phyloP scores from a whole-genome alignment of 768 basidiomycete genomes.

The Russula foetens region DNA sequence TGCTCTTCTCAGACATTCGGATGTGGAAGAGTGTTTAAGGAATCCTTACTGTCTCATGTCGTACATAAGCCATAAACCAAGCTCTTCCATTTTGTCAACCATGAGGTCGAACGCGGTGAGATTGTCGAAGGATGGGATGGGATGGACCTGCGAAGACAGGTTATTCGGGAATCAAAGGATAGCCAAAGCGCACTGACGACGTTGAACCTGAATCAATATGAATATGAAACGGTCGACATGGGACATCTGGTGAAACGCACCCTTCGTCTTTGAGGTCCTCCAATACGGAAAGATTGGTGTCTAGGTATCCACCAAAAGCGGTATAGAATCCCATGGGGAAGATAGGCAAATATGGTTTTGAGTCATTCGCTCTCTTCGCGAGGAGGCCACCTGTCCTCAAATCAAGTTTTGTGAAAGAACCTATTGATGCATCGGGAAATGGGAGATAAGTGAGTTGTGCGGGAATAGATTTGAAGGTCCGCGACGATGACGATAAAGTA shows the following conservation, averaged over 20 bases:
- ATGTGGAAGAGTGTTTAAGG: neutral
- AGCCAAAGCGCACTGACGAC: slow-evolving; percentile 27
- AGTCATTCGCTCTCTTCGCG: slow-evolving; percentile 27
- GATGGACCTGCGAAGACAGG: slow-evolving; percentile 44
- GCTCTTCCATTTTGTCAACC: slow-evolving; percentile 63
- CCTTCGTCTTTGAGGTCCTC: slow-evolving; percentile 54
- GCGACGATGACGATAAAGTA: slow-evolving; percentile 17
- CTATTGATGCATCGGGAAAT: slow-evolving; percentile 25
- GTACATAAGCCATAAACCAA: slow-evolving; percentile 69
- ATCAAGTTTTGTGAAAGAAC: slow-evolving; percentile 42
- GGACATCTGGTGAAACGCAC: slow-evolving; percentile 19
- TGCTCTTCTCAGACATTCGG: neutral
- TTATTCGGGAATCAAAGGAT: neutral
- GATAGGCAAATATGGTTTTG: slow-evolving; percentile 30
- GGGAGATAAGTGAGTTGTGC: slow-evolving; percentile 36
- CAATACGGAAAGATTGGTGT: slow-evolving; percentile 42
- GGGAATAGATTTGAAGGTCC: slow-evolving; percentile 28
- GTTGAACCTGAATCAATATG: slow-evolving; percentile 27
- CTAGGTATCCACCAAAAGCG: slow-evolving; percentile 45
- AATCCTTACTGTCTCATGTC: slow-evolving; percentile 53
- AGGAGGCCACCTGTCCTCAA: slow-evolving; percentile 38
- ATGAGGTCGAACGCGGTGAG: slow-evolving; percentile 48
- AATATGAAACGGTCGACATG: neutral
- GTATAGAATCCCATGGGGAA: slow-evolving; percentile 75
- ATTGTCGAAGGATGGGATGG: slow-evolving; percentile 58